Conservation (phyloP, 139 green algal genomes). For the Klebsormidium nitens region DNA sequence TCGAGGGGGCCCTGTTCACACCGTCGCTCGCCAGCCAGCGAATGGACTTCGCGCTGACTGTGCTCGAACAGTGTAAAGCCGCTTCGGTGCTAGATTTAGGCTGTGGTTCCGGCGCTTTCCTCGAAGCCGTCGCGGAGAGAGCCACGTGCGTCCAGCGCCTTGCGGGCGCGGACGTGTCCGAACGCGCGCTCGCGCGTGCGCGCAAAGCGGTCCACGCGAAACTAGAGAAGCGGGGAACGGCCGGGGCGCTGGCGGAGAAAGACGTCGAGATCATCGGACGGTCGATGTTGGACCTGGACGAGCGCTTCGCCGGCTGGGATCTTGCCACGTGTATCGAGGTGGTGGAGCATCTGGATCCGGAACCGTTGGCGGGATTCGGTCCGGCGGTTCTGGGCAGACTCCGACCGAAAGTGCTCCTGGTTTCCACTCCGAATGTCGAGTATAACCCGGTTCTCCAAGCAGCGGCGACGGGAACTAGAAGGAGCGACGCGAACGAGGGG, state of each 20-base stretch:
- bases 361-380: not conserved
- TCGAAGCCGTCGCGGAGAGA: too few relatives aligned
- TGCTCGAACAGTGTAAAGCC: too few relatives aligned
- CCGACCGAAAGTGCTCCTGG: not conserved
- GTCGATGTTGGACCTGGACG: not conserved
- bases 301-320: not conserved
- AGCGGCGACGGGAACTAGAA: too few relatives aligned
- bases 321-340: not conserved
- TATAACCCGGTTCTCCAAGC: conserved; percentile 5
- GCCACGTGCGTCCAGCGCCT: too few relatives aligned
- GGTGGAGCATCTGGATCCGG: conserved; percentile 10
- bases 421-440: conserved; percentile 7
- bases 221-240: too few relatives aligned
- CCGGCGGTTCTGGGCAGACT: not conserved
- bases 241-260: too few relatives aligned
- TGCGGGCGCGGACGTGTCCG: too few relatives aligned
- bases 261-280: not conserved
- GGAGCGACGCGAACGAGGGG: too few relatives aligned
- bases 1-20: not conserved
- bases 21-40: not conserved
- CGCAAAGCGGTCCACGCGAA: too few relatives aligned
- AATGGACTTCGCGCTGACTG: not conserved
- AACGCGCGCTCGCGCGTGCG: too few relatives aligned
- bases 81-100: too few relatives aligned
- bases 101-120: too few relatives aligned